Evolutionary conservation across 768 basidiomycete genomes (phyloP).

Genomic region (Mrakia gelida): DNA sequence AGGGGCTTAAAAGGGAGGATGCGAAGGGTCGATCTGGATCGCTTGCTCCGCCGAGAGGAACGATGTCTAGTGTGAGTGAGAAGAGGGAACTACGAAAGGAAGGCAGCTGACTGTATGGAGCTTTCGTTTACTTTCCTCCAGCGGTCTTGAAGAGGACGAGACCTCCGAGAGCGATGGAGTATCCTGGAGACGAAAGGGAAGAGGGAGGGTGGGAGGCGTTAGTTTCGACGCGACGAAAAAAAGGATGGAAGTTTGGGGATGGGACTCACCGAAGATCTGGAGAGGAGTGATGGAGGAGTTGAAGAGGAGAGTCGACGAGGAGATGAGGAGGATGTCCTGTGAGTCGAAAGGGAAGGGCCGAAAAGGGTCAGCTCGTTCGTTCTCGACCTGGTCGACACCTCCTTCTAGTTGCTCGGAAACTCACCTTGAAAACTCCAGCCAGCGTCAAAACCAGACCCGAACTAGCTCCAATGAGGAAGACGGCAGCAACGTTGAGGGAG

Average conservation of each 20-base stretch:
- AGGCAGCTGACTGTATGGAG: too few relatives aligned
- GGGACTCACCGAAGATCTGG: constrained; percentile 66
- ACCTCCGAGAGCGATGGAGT: constrained; percentile 79
- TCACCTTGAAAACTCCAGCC: constrained; percentile 85
- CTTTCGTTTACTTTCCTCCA: constrained; percentile 32
- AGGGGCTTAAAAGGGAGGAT: too few relatives aligned
- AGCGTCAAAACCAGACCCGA: constrained; percentile 79
- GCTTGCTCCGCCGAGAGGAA: too few relatives aligned
- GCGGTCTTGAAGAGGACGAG: constrained; percentile 76
- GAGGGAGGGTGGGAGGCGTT: background rate
- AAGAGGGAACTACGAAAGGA: too few relatives aligned
- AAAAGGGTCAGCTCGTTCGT: background rate
- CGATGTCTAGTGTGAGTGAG: too few relatives aligned
- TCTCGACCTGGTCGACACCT: background rate
- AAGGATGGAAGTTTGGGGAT: background rate
- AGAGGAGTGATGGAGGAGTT: constrained; percentile 71
- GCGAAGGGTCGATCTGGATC: too few relatives aligned
- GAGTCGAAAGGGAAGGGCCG: constrained; percentile 8
- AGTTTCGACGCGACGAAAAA: background rate
- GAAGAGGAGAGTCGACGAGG: constrained; percentile 82
- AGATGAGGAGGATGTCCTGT: constrained; percentile 89
- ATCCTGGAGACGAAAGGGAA: constrained; percentile 53
- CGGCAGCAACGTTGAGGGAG: constrained; percentile 83
- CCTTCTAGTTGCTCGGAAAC: constrained; percentile 7
- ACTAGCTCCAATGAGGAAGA: constrained; percentile 69